These are phyloP conservation scores for Tolypocladium inflatum DNA, from an alignment of 2,329 filamentous ascomycete genomes.

Conservation along the genomic window DNA sequence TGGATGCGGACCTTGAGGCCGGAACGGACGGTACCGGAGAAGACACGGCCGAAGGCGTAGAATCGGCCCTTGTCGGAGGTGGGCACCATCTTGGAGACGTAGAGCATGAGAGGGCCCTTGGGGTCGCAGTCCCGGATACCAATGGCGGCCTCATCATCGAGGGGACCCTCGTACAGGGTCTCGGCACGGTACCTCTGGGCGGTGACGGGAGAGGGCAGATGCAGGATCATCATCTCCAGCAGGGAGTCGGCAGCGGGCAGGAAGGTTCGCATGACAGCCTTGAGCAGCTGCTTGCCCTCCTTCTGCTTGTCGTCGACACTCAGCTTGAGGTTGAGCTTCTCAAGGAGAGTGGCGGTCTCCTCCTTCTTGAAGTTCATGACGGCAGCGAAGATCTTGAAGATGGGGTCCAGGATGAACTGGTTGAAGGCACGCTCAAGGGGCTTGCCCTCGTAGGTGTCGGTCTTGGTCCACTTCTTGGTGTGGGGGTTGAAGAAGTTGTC, in stretches of 20 bases:
- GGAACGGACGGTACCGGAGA: conserved; percentile 94
- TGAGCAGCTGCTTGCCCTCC: conserved; percentile 96
- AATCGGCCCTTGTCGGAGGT: conserved; percentile 99
- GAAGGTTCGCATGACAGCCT: conserved; percentile 98
- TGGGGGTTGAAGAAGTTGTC: conserved; percentile 99
- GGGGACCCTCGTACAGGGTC: conserved; percentile 96
- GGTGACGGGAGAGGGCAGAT: conserved; percentile 90
- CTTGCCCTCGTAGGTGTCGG: conserved; percentile 74
- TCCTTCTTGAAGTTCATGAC: conserved; percentile 99
- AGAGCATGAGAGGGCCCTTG: conserved; percentile 98
- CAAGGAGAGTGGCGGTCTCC: conserved; percentile 70
- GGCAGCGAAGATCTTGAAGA: conserved; percentile 95
- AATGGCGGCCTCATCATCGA: conserved; percentile 85
- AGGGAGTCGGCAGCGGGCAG: conserved; percentile 95
- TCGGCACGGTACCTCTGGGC: conserved; percentile 97
- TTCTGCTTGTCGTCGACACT: conserved; percentile 76
- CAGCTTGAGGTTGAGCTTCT: conserved; percentile 96
- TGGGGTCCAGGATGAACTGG: conserved; percentile 98
- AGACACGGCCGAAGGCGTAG: conserved; percentile 99
- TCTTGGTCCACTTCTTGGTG: conserved; percentile 99
- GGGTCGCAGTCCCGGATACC: conserved; percentile 98
- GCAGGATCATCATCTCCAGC: conserved; percentile 99
- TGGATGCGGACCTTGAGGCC: conserved; percentile 99
- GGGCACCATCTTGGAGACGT: conserved; percentile 99
- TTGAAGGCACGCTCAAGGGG: conserved; percentile 96